A percentile compares a stretch with the other conserved stretches of the same genome.
Evolutionary conservation across 495 filamentous ascomycete species (phyloP).

Genomic region (Daldinia caldariorum): DNA sequence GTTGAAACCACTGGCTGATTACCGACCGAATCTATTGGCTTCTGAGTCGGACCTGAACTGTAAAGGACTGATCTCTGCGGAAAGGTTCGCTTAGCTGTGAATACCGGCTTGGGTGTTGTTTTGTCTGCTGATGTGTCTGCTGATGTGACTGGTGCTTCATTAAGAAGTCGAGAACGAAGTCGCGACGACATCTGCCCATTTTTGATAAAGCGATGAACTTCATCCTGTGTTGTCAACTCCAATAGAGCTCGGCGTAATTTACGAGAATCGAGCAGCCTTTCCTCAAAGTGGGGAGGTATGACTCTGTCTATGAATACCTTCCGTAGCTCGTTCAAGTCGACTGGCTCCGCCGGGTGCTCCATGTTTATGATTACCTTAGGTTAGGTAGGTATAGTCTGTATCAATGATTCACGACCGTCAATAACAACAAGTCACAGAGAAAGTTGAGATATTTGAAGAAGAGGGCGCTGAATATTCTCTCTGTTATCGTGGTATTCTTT

Average conservation of each 20-base stretch:
- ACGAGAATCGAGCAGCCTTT: background rate
- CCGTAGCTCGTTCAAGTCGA: background rate
- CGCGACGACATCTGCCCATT: background rate
- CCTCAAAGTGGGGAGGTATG: background rate
- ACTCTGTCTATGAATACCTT: background rate
- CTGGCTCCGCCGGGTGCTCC: background rate
- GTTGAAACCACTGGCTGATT: background rate
- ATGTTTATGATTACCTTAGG: background rate
- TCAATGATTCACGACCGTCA: background rate
- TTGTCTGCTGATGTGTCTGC: background rate
- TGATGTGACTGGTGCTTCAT: background rate
- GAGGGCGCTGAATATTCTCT: background rate
- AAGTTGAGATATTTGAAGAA: background rate
- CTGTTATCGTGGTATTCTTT: background rate
- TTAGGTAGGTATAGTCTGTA: background rate
- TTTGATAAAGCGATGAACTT: background rate
- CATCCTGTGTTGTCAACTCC: background rate
- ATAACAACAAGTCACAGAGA: background rate
- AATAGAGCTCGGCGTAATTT: background rate
- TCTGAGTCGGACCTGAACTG: background rate
- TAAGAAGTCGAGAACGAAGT: slow-evolving; percentile 5
- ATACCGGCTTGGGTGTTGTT: too few species aligned
- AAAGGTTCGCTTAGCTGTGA: slow-evolving; percentile 2
- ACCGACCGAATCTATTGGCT: background rate
- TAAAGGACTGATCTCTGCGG: background rate